phyloP scores from a whole-genome alignment of 192 early-diverging fungal genomes.

The Allomyces arbusculus region DNA sequence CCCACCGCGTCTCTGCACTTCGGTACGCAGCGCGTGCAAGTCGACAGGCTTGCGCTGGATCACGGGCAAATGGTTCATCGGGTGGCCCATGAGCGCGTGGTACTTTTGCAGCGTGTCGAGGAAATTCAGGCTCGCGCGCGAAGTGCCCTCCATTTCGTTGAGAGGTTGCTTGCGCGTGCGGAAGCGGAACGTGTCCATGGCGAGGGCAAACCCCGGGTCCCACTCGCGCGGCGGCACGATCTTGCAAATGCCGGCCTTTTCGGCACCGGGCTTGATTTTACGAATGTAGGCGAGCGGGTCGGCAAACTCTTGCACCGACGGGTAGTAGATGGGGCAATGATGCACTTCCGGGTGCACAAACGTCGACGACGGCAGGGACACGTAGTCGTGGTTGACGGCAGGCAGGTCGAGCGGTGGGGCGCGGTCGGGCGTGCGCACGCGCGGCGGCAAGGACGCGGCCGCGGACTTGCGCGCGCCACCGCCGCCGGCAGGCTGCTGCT shows the following conservation, averaged over 20 bases:
- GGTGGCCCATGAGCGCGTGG: constrained; percentile 56
- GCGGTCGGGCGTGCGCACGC: not conserved
- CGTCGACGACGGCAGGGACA: constrained; percentile 8
- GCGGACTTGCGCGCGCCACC: no score
- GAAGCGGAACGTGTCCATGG: constrained; percentile 77
- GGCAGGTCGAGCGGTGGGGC: not conserved
- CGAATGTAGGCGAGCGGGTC: constrained; percentile 74
- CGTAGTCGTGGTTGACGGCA: not conserved
- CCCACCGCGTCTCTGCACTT: constrained; percentile 57
- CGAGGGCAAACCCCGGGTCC: constrained; percentile 54
- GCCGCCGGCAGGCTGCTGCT: no score
- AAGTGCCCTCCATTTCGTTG: constrained; percentile 77
- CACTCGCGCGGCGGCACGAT: constrained; percentile 77
- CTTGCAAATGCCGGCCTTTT: constrained; percentile 72
- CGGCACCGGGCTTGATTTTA: constrained; percentile 50
- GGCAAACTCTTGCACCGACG: constrained; percentile 57
- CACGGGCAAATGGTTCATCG: constrained; percentile 56
- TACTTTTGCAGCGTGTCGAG: constrained; percentile 78
- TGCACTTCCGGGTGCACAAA: constrained; percentile 38
- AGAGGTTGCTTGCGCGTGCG: constrained; percentile 72
- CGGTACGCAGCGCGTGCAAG: constrained; percentile 58
- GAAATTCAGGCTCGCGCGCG: constrained; percentile 69
- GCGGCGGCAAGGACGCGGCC: not conserved
- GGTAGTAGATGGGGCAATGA: constrained; percentile 59
- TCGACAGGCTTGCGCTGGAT: constrained; percentile 72